Evolutionary conservation across 352 stramenopile species (phyloP).

Genomic region (Pythium folliculosum): DNA sequence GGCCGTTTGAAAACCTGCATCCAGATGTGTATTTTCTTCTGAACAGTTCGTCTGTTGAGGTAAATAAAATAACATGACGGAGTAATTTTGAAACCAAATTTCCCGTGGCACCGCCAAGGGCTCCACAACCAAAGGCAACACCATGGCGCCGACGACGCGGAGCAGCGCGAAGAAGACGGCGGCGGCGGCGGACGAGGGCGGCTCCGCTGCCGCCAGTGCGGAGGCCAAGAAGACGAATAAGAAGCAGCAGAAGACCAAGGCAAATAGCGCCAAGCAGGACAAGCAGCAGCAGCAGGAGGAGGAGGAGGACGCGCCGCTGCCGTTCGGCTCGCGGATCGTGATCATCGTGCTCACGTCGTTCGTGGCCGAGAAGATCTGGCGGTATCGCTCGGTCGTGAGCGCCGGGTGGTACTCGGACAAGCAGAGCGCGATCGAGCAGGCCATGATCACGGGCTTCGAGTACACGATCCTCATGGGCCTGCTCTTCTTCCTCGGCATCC

Average conservation of each 20-base stretch:
- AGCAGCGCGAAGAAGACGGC: conserved; percentile 8
- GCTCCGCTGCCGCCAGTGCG: neutral
- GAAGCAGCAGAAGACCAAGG: conserved; percentile 4
- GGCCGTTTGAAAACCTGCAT: conserved; percentile 30
- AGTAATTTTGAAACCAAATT: no score
- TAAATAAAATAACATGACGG: neutral
- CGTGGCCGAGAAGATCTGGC: conserved; percentile 82
- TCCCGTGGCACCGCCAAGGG: neutral
- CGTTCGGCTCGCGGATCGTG: conserved; percentile 54
- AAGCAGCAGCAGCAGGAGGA: neutral
- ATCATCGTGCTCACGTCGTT: conserved; percentile 71
- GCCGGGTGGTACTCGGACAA: conserved; percentile 63
- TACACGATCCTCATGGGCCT: conserved; percentile 78
- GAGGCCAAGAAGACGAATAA: neutral
- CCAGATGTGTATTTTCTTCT: neutral
- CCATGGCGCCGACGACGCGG: neutral
- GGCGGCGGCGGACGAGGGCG: neutral
- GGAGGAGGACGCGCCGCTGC: conserved; percentile 25
- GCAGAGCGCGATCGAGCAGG: conserved; percentile 52
- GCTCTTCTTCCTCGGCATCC: conserved; percentile 69
- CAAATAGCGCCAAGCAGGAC: neutral
- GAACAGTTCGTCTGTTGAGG: no score
- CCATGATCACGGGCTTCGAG: conserved; percentile 76
- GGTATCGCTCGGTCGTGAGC: conserved; percentile 64
- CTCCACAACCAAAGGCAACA: neutral